These are phyloP conservation scores for Furcasterigmium furcatum DNA, from an alignment of 2,329 filamentous ascomycete genomes.

Conservation along the genomic window DNA sequence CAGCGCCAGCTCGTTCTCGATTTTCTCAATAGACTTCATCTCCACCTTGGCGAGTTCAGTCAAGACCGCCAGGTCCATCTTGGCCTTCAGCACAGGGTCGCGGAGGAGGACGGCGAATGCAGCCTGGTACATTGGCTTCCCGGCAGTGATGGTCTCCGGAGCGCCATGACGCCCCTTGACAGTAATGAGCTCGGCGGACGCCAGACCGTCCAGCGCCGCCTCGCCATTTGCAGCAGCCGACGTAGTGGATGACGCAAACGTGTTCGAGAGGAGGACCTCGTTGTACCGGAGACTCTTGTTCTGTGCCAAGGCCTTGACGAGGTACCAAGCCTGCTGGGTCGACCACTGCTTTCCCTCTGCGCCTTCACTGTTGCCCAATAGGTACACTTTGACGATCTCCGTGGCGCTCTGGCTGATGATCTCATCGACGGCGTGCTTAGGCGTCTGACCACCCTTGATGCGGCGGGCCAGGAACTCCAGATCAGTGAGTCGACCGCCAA, in stretches of 20 bases:
- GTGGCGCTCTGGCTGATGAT: constrained; percentile 87
- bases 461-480: constrained; percentile 90
- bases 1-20: constrained; percentile 71
- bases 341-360: constrained; percentile 65
- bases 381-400: constrained; percentile 91
- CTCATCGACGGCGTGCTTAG: constrained; percentile 75
- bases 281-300: constrained; percentile 75
- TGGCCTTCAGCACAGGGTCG: constrained; percentile 70
- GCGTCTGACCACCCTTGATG: constrained; percentile 82
- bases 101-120: constrained; percentile 72
- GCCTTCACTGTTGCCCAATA: constrained; percentile 57
- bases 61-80: constrained; percentile 70
- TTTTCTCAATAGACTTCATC: constrained; percentile 71
- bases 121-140: constrained; percentile 81
- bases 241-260: constrained; percentile 61
- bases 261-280: constrained; percentile 72
- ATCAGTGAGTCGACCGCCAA: constrained; percentile 92
- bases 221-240: constrained; percentile 60
- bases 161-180: constrained; percentile 72
- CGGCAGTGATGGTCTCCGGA: constrained; percentile 73
- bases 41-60: constrained; percentile 69
- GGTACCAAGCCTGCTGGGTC: constrained; percentile 82
- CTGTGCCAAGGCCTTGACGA: constrained; percentile 76
- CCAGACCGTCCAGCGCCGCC: constrained; percentile 72
- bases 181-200: constrained; percentile 81